Percentiles rank a stretch among this genome's conserved stretches.
These are phyloP conservation scores for Polygonum aviculare DNA, from an alignment of 148 eudicot species.

Conservation along the genomic window DNA sequence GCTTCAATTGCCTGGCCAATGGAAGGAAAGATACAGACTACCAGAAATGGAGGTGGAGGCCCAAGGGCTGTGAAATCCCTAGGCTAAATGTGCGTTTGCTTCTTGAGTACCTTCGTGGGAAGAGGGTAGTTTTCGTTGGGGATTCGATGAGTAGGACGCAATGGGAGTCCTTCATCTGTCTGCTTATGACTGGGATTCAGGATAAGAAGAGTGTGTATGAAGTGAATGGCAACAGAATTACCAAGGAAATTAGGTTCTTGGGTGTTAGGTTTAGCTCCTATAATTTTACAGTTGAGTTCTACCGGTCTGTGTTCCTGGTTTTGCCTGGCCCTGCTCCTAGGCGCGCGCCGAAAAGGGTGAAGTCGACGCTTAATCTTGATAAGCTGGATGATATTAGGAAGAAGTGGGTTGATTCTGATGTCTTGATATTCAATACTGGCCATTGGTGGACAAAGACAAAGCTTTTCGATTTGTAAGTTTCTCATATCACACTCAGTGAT, in stretches of 20 bases:
- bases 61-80: conserved; percentile 60
- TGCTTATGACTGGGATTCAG: conserved; percentile 79
- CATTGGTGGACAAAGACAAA: conserved; percentile 94
- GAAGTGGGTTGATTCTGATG: conserved; percentile 72
- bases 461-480: conserved; percentile 78
- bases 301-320: conserved; percentile 70
- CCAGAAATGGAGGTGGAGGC: conserved; percentile 89
- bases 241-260: conserved; percentile 62
- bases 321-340: conserved; percentile 46
- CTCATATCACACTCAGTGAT: conserved; percentile 1
- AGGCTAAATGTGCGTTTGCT: conserved; percentile 37
- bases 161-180: conserved; percentile 94
- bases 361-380: conserved; percentile 56
- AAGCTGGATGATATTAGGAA: conserved; percentile 59
- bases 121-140: conserved; percentile 81
- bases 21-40: conserved; percentile 61
- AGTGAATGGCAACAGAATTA: conserved; percentile 59
- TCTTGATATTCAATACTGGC: conserved; percentile 77
- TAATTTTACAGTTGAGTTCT: conserved; percentile 68
- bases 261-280: conserved; percentile 61
- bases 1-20: conserved; percentile 78
- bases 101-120: conserved; percentile 54
- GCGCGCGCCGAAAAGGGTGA: conserved; percentile 70
- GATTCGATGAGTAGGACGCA: conserved; percentile 93
- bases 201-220: conserved; percentile 77